A percentile compares a stretch with the other conserved stretches of the same genome.
These are phyloP conservation scores for Pythium oligandrum DNA, from an alignment of 352 stramenopile species.

Conservation along the genomic window DNA sequence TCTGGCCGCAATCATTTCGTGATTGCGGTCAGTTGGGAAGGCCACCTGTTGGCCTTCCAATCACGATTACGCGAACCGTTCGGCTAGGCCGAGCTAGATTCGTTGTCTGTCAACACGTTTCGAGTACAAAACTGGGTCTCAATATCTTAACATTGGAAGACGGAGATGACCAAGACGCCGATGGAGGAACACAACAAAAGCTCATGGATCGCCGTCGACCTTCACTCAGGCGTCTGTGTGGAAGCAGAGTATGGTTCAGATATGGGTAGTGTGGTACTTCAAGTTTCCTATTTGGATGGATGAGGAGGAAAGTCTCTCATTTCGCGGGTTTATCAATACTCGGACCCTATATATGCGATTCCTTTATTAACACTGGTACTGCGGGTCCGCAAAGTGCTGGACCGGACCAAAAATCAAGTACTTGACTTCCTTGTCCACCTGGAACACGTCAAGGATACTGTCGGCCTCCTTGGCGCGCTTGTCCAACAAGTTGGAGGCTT, in stretches of 20 bases:
- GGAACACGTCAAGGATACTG: slow-evolving; percentile 26
- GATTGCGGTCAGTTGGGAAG: too few relatives aligned
- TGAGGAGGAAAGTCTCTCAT: not conserved
- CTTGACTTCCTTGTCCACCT: slow-evolving; percentile 4
- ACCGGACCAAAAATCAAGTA: not conserved
- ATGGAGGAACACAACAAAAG: too few relatives aligned
- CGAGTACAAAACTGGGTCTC: too few relatives aligned
- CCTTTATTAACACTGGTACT: not conserved
- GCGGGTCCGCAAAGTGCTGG: not conserved
- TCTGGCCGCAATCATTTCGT: too few relatives aligned
- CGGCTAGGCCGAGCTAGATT: too few relatives aligned
- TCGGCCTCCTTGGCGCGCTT: slow-evolving; percentile 13
- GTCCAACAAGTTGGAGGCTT: slow-evolving; percentile 34
- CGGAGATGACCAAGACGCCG: too few relatives aligned
- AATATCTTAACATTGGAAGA: too few relatives aligned
- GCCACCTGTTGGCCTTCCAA: too few relatives aligned
- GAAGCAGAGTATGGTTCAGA: not conserved
- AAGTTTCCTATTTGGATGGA: not conserved
- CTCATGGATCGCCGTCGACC: too few relatives aligned
- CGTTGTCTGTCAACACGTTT: too few relatives aligned
- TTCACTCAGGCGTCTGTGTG: not conserved
- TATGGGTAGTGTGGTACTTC: not conserved
- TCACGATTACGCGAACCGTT: too few relatives aligned
- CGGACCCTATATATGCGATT: not conserved
- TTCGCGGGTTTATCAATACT: not conserved